Evolutionary conservation across 371 early-diverging fungal species (phyloP), one percentile per base, ranked within the genome.

Genomic region (Rhizomucor pusillus): DNA sequence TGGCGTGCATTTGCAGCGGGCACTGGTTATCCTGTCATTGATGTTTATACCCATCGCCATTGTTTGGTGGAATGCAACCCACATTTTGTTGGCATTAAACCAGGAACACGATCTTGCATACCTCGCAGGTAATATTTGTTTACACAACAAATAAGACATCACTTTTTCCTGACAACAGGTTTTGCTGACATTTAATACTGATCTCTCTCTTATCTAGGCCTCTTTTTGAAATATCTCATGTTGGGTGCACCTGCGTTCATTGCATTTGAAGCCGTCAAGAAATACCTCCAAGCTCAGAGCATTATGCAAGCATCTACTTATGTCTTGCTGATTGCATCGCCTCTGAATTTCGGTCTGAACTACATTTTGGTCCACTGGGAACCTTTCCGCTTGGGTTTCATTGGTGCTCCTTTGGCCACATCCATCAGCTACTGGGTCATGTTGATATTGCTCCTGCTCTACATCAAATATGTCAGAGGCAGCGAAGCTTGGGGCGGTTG

Each of bases 361-460:
- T 92, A 88, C 41, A 25, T 67, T 7, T 67, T 93, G 18, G 92
- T 93, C 22, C 90, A 85, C 79, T 79, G 80, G 50, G 58, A 70
- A 20, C 77, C 82, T 13, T 63, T 82, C 13, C 65, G 74, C 3
- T 54, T 93, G 20, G 95, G 95, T 9, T 88, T 85, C 50, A 82
- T 87, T 41, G 95, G 97, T 19, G 91, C 94, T 0, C 93, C 95
- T 0, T 56, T 92, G 4, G 94, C 92, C 11, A 87, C 89, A 0
- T 73, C 81, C 14, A 63, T 90, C 35, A 87, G 90, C 13, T 88
- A 90, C 65, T 86, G 84, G 82, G 63, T 90, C 47, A 81, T 88
- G 65, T 69, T 88, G 19, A 20, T 74, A 5, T 49, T 88, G 7
- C 58, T 88, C 1, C 35, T 88, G 7, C 25, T 77, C 10, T 96